Conservation (phyloP, 2,329 filamentous ascomycete genomes). For the Colletotrichum orbiculare region DNA sequence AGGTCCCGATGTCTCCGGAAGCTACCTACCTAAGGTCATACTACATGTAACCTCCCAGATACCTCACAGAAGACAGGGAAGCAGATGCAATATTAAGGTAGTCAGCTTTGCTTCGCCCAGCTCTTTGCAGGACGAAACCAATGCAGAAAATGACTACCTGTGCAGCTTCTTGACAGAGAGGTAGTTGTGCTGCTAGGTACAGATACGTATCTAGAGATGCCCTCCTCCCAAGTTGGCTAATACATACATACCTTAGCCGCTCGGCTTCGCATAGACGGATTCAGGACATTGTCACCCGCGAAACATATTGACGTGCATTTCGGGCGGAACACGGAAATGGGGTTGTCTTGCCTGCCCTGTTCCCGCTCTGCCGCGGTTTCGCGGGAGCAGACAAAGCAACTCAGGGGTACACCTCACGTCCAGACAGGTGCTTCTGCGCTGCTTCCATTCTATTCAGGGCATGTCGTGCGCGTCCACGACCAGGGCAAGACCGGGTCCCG, state of each 20-base stretch:
- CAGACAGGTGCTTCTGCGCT: constrained; percentile 5
- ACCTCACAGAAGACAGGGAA: neutral
- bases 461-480: constrained; percentile 13
- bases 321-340: constrained; percentile 15
- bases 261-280: constrained; percentile 14
- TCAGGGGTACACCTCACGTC: constrained; percentile 17
- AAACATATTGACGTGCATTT: constrained; percentile 10
- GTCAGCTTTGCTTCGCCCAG: constrained; percentile 9
- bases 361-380: constrained; percentile 31
- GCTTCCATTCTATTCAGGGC: constrained; percentile 28
- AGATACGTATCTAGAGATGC: neutral
- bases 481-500: constrained; percentile 5
- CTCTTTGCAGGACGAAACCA: constrained; percentile 22
- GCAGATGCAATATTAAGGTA: too few species aligned
- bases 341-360: constrained; percentile 17
- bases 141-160: too few species aligned
- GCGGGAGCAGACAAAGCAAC: constrained; percentile 16
- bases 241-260: neutral
- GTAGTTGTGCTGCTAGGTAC: too few species aligned
- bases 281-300: neutral
- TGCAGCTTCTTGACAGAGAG: too few species aligned
- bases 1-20: too few species aligned
- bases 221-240: neutral
- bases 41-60: neutral
- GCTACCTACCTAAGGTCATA: neutral